Evolutionary conservation across 2,329 filamentous ascomycete genomes (phyloP).

Genomic region (Fusarium sp.): DNA sequence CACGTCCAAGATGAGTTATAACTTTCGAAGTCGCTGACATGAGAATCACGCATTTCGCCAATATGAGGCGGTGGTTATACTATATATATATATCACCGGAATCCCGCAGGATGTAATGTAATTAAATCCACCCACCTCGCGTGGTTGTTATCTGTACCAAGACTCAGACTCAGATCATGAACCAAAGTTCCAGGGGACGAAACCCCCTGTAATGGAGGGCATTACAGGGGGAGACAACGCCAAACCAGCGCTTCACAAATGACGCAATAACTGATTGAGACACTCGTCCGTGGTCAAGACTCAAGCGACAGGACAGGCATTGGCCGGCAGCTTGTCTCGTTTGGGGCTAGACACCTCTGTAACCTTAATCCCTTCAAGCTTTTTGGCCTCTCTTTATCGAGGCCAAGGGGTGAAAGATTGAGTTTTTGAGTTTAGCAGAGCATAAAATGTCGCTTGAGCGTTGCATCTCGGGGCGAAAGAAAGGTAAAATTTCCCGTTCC

Average conservation of each 20-base stretch:
- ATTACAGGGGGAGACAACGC: not conserved
- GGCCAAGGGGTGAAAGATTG: not conserved
- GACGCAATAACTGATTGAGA: slow-evolving; percentile 18
- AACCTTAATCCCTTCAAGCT: slow-evolving; percentile 31
- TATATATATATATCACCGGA: not conserved
- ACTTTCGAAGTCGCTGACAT: not conserved
- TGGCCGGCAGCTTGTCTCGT: slow-evolving; percentile 16
- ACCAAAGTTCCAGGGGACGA: not conserved
- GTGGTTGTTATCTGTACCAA: not conserved
- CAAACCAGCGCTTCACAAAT: slow-evolving; percentile 3
- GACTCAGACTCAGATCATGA: not conserved
- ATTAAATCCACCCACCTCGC: not conserved
- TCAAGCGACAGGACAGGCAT: not conserved
- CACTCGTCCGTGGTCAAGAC: not conserved
- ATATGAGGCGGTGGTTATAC: not conserved
- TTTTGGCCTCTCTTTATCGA: not conserved
- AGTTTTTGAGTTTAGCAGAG: not conserved
- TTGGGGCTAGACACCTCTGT: slow-evolving; percentile 27
- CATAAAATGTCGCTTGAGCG: not conserved
- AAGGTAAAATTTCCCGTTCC: not conserved
- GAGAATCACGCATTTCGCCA: not conserved
- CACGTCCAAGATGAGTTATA: not conserved
- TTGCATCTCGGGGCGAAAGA: not conserved
- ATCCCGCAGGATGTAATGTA: not conserved
- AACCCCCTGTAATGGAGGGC: not conserved